Conservation (phyloP, 331 rosid species). For the Malus hybrid region DNA sequence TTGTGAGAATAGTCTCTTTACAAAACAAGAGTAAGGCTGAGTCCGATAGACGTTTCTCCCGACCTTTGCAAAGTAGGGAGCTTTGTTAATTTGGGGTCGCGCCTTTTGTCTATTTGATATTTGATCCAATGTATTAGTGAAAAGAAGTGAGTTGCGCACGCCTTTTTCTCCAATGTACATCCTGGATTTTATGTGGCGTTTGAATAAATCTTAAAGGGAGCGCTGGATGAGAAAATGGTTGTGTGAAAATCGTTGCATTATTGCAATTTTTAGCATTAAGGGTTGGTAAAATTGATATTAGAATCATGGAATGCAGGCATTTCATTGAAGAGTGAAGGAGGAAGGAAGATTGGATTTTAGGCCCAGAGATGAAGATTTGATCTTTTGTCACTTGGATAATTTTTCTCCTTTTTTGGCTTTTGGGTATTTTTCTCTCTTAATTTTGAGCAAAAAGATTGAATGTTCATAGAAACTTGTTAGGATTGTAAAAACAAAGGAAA, state of each 20-base stretch:
- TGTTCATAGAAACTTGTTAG: constrained; percentile 28
- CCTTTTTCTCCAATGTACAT: neutral
- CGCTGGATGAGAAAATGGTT: neutral
- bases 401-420: neutral
- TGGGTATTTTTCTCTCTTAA: neutral
- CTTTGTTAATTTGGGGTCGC: no score
- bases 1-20: no score
- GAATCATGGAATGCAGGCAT: constrained; percentile 31
- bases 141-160: neutral
- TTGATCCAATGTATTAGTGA: neutral
- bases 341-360: constrained; percentile 28
- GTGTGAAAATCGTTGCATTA: neutral
- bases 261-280: neutral
- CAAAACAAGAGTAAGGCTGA: no score
- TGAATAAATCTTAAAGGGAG: neutral
- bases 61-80: no score
- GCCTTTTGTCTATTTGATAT: neutral
- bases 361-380: constrained; percentile 21
- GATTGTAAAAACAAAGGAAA: constrained; percentile 10
- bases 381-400: neutral
- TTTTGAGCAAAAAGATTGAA: neutral
- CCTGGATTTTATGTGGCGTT: neutral
- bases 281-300: neutral
- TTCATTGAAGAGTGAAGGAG: neutral
- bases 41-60: no score